Evolutionary conservation across 169 alveolate species (phyloP).

Genomic region (Theileria sp.): DNA sequence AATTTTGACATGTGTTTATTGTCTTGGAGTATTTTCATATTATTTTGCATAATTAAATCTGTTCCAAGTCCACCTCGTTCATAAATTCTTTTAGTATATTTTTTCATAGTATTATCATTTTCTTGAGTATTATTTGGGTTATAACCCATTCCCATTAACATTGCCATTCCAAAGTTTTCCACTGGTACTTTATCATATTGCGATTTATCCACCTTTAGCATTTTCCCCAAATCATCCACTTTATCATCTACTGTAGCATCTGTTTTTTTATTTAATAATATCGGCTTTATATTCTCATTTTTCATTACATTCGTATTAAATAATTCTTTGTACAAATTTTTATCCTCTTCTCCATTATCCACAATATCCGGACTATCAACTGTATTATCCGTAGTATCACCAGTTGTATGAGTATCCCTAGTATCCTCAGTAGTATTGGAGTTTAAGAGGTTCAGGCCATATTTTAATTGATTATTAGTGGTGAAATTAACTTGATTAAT

Average conservation of each 20-base stretch:
- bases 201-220: neutral
- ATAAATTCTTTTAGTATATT: conserved; percentile 46
- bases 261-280: neutral
- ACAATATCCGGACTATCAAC: no score
- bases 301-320: neutral
- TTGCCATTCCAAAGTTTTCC: conserved; percentile 70
- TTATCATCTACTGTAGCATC: conserved; percentile 60
- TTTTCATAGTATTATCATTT: conserved; percentile 50
- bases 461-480: conserved; percentile 18
- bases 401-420: neutral
- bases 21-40: conserved; percentile 43
- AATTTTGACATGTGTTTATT: conserved; percentile 48
- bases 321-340: neutral
- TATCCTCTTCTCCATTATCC: neutral
- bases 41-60: conserved; percentile 45
- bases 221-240: neutral
- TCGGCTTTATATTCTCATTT: neutral
- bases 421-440: conserved; percentile 39
- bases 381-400: neutral
- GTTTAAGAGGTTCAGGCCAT: conserved; percentile 39
- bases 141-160: conserved; percentile 76
- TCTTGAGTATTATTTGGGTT: conserved; percentile 59
- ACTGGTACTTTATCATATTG: conserved; percentile 68
- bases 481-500: neutral
- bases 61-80: conserved; percentile 72